Percentiles rank a stretch among this genome's conserved stretches.
These are phyloP conservation scores for cucumber (Cucumis sativus) DNA, from an alignment of 306 rosid species.

Conservation along the genomic window Cucumber_9930_V3 NC_026661.2:17955001-17955500, in stretches of 20 bases:
- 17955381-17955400: background rate
- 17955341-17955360: background rate
- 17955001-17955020: too few species aligned
- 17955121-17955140: constrained; percentile 74
- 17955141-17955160: constrained; percentile 85
- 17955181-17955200: constrained; percentile 49
- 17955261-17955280: background rate
- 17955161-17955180: constrained; percentile 89
- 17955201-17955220: constrained; percentile 35
- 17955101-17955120: constrained; percentile 91
- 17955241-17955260: constrained; percentile 50
- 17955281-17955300: background rate
- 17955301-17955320: background rate
- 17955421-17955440: background rate
- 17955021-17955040: background rate
- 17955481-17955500: background rate
- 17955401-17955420: background rate
- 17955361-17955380: background rate
- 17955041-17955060: background rate
- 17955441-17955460: background rate
- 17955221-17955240: constrained; percentile 27
- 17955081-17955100: constrained; percentile 10
- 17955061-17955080: background rate
- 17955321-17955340: background rate
- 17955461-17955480: constrained; percentile 3